phyloP scores from a whole-genome alignment of 2,329 filamentous ascomycete genomes.

The Aspergillus calidoustus region DNA sequence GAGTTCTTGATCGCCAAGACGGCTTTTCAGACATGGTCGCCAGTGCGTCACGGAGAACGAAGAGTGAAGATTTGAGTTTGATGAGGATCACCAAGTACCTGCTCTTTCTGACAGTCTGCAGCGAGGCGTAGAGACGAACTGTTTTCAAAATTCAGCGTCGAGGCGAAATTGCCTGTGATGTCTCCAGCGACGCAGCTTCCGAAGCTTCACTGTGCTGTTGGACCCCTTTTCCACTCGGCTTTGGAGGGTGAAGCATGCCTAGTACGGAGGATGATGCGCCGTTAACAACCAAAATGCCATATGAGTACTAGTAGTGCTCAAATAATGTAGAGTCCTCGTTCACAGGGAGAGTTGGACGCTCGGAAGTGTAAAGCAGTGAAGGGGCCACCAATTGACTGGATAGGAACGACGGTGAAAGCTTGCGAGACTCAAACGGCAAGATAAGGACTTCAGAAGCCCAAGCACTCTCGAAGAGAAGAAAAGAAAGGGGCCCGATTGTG shows the following conservation, averaged over 20 bases:
- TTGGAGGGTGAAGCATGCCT: neutral
- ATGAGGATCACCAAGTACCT: slow-evolving; percentile 1
- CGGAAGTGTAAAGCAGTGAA: neutral
- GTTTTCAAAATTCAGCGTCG: neutral
- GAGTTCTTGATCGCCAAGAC: neutral
- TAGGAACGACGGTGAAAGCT: neutral
- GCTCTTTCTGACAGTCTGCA: neutral
- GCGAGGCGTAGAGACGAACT: neutral
- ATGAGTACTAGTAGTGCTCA: neutral
- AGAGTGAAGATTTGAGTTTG: neutral
- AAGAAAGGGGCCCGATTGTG: neutral
- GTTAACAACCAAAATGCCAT: neutral
- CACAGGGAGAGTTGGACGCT: neutral
- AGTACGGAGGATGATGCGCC: neutral
- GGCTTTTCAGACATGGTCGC: neutral
- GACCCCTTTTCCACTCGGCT: neutral
- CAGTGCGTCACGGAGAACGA: neutral
- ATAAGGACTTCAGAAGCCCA: neutral
- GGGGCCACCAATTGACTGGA: neutral
- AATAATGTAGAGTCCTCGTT: neutral
- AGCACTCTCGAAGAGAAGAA: neutral
- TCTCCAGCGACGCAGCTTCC: neutral
- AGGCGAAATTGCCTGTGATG: neutral
- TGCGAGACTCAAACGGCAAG: neutral
- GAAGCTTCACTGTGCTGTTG: neutral